Evolutionary conservation across 129 eudicot species (phyloP).

Genomic region (Dittrichia graveolens): DNA sequence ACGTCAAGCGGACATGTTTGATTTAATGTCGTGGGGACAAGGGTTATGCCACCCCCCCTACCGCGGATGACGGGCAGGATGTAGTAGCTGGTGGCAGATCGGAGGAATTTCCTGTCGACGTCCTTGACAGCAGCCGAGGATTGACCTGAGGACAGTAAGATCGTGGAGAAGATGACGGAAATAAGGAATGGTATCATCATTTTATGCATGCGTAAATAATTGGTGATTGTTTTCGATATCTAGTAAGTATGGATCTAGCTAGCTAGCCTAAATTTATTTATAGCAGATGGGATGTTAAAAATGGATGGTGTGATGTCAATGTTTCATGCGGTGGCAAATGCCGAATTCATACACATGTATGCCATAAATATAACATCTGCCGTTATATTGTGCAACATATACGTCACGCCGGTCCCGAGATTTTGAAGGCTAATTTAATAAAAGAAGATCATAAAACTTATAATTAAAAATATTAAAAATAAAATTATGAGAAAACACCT

Average conservation of each 20-base stretch:
- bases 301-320: background rate
- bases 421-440: no score
- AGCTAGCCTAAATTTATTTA: background rate
- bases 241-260: background rate
- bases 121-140: conserved; percentile 45
- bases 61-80: conserved; percentile 57
- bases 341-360: conserved; percentile 14
- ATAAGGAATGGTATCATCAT: conserved; percentile 20
- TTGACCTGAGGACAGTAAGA: conserved; percentile 21
- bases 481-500: no score
- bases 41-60: conserved; percentile 56
- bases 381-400: no score
- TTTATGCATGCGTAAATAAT: background rate
- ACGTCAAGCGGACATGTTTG: conserved; percentile 43
- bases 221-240: background rate
- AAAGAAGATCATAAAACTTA: no score
- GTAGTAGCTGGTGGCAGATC: conserved; percentile 42
- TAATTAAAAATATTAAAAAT: no score
- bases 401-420: no score
- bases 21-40: conserved; percentile 23
- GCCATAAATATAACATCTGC: background rate
- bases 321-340: conserved; percentile 3
- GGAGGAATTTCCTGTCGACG: conserved; percentile 35
- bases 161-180: conserved; percentile 30
- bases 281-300: conserved; percentile 4